Conservation (phyloP, 805 yeast species). For the Kuraishia borneana region DNA sequence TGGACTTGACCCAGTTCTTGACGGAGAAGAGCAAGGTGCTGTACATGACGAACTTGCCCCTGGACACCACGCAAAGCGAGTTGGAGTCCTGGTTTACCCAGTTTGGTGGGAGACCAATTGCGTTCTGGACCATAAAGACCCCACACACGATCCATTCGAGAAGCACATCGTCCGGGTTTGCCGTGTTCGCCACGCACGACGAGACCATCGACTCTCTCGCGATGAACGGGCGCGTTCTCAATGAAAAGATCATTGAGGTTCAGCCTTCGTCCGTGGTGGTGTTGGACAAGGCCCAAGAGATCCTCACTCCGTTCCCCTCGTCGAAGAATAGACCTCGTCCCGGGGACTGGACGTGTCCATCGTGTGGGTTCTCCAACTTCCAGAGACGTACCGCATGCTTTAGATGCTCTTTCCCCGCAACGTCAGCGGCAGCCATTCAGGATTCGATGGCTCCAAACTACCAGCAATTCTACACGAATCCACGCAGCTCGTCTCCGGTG, state of each 20-base stretch:
- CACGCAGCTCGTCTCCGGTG: conserved; percentile 1
- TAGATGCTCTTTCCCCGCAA: conserved; percentile 82
- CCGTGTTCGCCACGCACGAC: conserved; percentile 73
- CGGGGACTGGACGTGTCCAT: conserved; percentile 97
- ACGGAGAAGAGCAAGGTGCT: conserved; percentile 70
- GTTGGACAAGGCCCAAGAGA: conserved; percentile 71
- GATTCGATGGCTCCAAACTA: conserved; percentile 36
- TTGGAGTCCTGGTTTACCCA: conserved; percentile 87
- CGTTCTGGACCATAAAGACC: conserved; percentile 67
- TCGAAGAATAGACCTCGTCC: conserved; percentile 85
- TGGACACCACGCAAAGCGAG: conserved; percentile 83
- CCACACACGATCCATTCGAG: conserved; percentile 14
- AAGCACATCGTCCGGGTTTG: conserved; percentile 65
- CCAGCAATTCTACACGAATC: background rate
- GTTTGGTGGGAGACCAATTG: conserved; percentile 75
- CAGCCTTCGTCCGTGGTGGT: conserved; percentile 77
- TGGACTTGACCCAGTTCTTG: conserved; percentile 58
- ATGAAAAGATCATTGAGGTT: conserved; percentile 70
- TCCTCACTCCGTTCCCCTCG: conserved; percentile 75
- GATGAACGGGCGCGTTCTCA: conserved; percentile 65
- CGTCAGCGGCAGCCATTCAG: conserved; percentile 59
- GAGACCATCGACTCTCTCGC: conserved; percentile 72
- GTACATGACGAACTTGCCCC: conserved; percentile 69
- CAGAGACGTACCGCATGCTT: conserved; percentile 92
- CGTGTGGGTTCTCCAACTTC: conserved; percentile 90